Conservation (phyloP, 1,284 basidiomycete genomes). For the Fomitopsis pinicola region DNA sequence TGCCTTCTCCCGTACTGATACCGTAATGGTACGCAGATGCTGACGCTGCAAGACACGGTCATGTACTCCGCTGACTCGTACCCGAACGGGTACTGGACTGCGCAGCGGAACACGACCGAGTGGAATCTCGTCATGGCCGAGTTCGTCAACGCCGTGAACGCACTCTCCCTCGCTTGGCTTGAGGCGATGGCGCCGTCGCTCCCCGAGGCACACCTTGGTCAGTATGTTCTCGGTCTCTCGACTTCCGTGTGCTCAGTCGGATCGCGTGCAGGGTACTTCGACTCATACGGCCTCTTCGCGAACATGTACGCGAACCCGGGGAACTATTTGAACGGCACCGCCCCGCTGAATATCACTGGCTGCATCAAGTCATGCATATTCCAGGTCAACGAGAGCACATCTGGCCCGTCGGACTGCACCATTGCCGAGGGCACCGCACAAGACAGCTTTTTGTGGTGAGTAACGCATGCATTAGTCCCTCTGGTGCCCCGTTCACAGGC, state of each 20-base stretch:
- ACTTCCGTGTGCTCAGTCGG: neutral
- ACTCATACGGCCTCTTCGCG: conserved; percentile 48
- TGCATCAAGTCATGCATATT: conserved; percentile 43
- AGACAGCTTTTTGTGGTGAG: conserved; percentile 53
- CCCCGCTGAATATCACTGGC: conserved; percentile 50
- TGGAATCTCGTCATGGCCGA: conserved; percentile 29
- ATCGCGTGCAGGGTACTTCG: conserved; percentile 41
- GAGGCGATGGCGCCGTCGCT: conserved; percentile 25
- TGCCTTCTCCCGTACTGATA: neutral
- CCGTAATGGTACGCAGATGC: conserved; percentile 2
- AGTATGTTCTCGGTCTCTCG: neutral
- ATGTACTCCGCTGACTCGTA: conserved; percentile 27
- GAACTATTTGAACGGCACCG: conserved; percentile 54
- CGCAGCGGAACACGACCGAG: conserved; percentile 16
- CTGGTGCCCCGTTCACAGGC: neutral
- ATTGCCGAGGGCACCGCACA: conserved; percentile 36
- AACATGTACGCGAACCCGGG: conserved; percentile 48
- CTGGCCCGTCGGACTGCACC: conserved; percentile 32
- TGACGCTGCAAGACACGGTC: conserved; percentile 14
- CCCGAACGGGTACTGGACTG: conserved; percentile 21
- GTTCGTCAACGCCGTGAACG: conserved; percentile 29
- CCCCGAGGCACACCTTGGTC: conserved; percentile 30
- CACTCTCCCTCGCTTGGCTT: conserved; percentile 26
- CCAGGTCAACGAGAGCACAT: conserved; percentile 30
- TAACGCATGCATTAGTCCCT: conserved; percentile 14